Conservation (phyloP, 2,329 filamentous ascomycete species). For the Trichoderma sp. region DNA sequence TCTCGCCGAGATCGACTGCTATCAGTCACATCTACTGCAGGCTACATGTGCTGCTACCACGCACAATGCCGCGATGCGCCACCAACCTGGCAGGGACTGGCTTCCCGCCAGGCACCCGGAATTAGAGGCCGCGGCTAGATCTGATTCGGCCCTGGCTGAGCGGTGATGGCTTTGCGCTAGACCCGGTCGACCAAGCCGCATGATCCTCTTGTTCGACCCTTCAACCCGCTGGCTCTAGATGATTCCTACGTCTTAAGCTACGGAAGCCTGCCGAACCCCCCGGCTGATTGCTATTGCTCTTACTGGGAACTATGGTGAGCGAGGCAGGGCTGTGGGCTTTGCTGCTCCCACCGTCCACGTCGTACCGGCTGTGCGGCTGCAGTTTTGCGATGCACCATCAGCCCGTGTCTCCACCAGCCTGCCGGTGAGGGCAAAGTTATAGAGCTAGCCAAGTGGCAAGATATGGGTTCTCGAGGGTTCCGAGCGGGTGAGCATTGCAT, state of each 20-base stretch:
- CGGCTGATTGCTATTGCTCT: neutral
- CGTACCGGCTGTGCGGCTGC: slow-evolving; percentile 1
- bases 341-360: slow-evolving; percentile 8
- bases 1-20: neutral
- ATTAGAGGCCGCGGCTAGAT: slow-evolving; percentile 12
- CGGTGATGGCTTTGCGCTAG: slow-evolving; percentile 3
- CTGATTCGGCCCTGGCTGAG: slow-evolving; percentile 4
- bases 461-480: neutral
- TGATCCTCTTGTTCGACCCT: neutral
- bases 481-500: neutral
- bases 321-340: neutral
- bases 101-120: slow-evolving; percentile 19
- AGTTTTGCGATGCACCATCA: slow-evolving; percentile 8
- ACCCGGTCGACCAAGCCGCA: neutral
- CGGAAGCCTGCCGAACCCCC: neutral
- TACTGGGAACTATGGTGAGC: neutral
- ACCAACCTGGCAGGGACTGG: slow-evolving; percentile 1
- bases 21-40: neutral
- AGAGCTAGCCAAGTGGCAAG: neutral
- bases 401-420: slow-evolving; percentile 8
- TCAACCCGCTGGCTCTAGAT: neutral
- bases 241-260: neutral
- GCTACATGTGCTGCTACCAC: neutral
- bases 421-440: neutral
- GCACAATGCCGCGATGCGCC: slow-evolving; percentile 3